Conservation (phyloP, 805 yeast genomes). For the Metschnikowia chrysomelidarum region DNA sequence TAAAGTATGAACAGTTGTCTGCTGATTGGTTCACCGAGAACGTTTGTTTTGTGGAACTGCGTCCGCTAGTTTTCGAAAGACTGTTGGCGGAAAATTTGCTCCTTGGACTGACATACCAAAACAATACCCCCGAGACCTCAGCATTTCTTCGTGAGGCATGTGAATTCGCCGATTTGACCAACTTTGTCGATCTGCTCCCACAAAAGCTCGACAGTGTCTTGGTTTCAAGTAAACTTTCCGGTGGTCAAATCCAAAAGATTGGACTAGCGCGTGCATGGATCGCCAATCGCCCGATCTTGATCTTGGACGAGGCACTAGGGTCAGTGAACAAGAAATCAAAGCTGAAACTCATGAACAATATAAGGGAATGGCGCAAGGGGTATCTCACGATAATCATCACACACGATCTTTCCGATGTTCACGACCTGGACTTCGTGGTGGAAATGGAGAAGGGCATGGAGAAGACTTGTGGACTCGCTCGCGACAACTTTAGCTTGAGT, state of each 20-base stretch:
- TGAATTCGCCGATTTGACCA: slow-evolving; percentile 48
- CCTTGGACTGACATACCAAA: slow-evolving; percentile 16
- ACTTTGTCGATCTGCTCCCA: slow-evolving; percentile 48
- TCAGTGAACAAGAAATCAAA: slow-evolving; percentile 66
- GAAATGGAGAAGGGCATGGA: slow-evolving; percentile 56
- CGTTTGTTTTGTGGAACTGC: slow-evolving; percentile 74
- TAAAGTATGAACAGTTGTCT: slow-evolving; percentile 42
- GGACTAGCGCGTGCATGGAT: slow-evolving; percentile 81
- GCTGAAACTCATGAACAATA: slow-evolving; percentile 43
- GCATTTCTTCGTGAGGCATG: slow-evolving; percentile 19
- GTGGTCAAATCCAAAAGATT: slow-evolving; percentile 87
- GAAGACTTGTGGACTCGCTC: slow-evolving; percentile 7
- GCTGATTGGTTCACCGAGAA: slow-evolving; percentile 55
- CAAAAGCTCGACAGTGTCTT: slow-evolving; percentile 55
- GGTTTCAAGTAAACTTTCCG: slow-evolving; percentile 57
- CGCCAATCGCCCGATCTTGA: slow-evolving; percentile 68
- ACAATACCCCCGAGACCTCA: background rate
- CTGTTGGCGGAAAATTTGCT: slow-evolving; percentile 21
- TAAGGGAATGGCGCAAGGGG: slow-evolving; percentile 59
- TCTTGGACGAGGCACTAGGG: slow-evolving; percentile 83
- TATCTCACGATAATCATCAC: slow-evolving; percentile 80
- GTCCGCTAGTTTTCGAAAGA: slow-evolving; percentile 52
- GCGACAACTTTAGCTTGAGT: slow-evolving; percentile 2
- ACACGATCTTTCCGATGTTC: slow-evolving; percentile 67
- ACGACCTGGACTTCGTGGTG: slow-evolving; percentile 53